Evolutionary conservation across 1,284 basidiomycete species (phyloP).

Genomic region (Ceratobasidium sp.): DNA sequence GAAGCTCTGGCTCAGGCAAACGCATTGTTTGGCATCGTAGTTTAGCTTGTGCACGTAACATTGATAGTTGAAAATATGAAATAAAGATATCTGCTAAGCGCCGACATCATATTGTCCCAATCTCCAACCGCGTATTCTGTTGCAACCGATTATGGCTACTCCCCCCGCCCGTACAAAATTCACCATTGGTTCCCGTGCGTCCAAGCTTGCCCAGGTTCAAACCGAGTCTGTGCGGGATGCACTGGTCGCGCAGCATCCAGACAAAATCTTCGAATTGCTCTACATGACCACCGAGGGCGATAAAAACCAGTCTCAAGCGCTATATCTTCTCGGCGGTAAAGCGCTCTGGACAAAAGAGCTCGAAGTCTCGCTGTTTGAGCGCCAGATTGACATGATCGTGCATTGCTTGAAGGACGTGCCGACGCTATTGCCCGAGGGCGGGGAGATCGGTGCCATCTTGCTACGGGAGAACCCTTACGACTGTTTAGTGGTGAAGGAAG

Average conservation of each 20-base stretch:
- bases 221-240: constrained; percentile 77
- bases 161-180: constrained; percentile 54
- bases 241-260: constrained; percentile 63
- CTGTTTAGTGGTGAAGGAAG: constrained; percentile 87
- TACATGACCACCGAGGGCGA: constrained; percentile 95
- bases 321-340: constrained; percentile 83
- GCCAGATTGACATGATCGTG: constrained; percentile 89
- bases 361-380: constrained; percentile 80
- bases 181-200: constrained; percentile 84
- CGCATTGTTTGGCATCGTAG: constrained; percentile 38
- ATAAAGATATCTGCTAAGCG: constrained; percentile 31
- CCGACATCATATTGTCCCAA: not conserved
- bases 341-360: constrained; percentile 96
- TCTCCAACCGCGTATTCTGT: not conserved
- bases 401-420: constrained; percentile 97
- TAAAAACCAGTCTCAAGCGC: constrained; percentile 85
- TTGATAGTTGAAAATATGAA: not conserved
- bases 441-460: constrained; percentile 85
- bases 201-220: constrained; percentile 87
- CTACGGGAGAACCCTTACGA: constrained; percentile 93
- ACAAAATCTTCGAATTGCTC: constrained; percentile 70
- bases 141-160: constrained; percentile 2
- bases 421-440: constrained; percentile 85
- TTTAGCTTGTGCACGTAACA: not conserved
- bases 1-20: constrained; percentile 42